phyloP scores from a whole-genome alignment of 2,329 filamentous ascomycete species.

The Dothiorella sarmentorum region DNA sequence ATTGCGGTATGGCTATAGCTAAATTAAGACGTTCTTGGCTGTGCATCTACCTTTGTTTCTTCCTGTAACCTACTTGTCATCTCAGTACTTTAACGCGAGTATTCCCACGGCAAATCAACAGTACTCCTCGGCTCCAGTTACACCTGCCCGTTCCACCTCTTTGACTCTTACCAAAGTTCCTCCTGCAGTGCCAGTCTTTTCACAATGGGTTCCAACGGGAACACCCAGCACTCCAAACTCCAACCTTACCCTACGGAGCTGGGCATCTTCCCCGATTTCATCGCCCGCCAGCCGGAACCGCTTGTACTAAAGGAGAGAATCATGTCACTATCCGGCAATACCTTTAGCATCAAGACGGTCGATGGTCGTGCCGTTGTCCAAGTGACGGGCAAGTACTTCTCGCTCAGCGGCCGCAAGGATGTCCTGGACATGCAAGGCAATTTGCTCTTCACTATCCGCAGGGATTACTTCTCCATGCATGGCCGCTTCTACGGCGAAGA shows the following conservation, averaged over 20 bases:
- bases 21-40: background rate
- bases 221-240: background rate
- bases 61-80: background rate
- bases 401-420: conserved; percentile 54
- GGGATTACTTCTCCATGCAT: conserved; percentile 52
- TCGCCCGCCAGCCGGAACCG: conserved; percentile 36
- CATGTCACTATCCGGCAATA: conserved; percentile 60
- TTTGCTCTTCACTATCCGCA: conserved; percentile 58
- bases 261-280: conserved; percentile 30
- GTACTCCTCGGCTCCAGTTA: background rate
- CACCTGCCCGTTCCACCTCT: background rate
- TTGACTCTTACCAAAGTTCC: background rate
- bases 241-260: conserved; percentile 1
- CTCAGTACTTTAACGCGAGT: background rate
- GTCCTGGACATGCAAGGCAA: conserved; percentile 53
- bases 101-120: background rate
- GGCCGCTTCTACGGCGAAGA: conserved; percentile 50
- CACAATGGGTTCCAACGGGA: background rate
- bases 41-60: background rate
- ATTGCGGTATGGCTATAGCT: no score
- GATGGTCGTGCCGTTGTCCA: conserved; percentile 54
- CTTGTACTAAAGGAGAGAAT: conserved; percentile 61
- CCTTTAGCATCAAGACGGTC: conserved; percentile 58
- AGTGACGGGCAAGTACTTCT: conserved; percentile 55
- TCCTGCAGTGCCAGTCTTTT: background rate